phyloP scores from a whole-genome alignment of 176 grass and related monocot genomes.

The Bothriochloa decipiens region DNA sequence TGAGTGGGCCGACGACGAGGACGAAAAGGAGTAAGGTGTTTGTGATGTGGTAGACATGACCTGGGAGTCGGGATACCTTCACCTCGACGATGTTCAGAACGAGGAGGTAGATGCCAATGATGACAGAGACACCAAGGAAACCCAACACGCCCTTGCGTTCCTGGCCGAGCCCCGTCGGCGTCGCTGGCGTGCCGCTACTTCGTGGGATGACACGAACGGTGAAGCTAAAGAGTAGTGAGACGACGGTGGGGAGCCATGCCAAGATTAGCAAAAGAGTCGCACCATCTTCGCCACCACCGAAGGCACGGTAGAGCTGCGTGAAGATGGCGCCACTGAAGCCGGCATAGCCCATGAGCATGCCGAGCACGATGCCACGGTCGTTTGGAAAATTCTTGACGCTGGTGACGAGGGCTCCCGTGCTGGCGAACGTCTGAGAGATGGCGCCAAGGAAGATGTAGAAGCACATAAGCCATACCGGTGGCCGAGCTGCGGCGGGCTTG shows the following conservation, averaged over 20 bases:
- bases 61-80: background rate
- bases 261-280: background rate
- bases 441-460: background rate
- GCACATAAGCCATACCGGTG: background rate
- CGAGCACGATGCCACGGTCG: constrained; percentile 73
- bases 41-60: background rate
- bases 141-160: constrained; percentile 2
- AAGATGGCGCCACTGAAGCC: constrained; percentile 83
- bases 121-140: background rate
- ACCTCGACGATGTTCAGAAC: background rate
- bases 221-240: background rate
- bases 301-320: constrained; percentile 74
- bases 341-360: constrained; percentile 77
- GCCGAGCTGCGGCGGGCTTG: background rate
- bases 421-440: constrained; percentile 52
- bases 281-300: constrained; percentile 23
- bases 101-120: background rate
- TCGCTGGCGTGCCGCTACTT: background rate
- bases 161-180: background rate
- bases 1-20: background rate
- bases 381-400: constrained; percentile 82
- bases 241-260: background rate
- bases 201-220: background rate
- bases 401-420: constrained; percentile 76
- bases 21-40: background rate